Percentiles rank a stretch among this genome's conserved stretches.
These are phyloP conservation scores for Globisporangium polare DNA, from an alignment of 352 stramenopile genomes.

Conservation along the genomic window DNA sequence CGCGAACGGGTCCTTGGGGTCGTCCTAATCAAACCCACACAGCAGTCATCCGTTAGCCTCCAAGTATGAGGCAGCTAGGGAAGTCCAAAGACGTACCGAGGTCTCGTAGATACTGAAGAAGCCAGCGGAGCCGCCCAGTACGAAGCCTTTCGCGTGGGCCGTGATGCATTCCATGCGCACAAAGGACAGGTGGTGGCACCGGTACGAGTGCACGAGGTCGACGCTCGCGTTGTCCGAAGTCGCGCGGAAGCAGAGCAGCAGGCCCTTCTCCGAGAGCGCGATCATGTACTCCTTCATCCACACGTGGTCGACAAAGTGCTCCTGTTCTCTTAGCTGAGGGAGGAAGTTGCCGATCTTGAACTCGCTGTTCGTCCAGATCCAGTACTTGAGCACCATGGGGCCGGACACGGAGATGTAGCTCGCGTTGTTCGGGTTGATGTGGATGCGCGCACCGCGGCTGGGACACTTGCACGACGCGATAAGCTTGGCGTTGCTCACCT, in stretches of 20 bases:
- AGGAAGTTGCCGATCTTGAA: slow-evolving; percentile 81
- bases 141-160: slow-evolving; percentile 65
- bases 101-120: slow-evolving; percentile 78
- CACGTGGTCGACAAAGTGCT: slow-evolving; percentile 80
- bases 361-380: slow-evolving; percentile 71
- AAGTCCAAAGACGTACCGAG: slow-evolving; percentile 30
- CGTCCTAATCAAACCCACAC: slow-evolving; percentile 38
- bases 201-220: slow-evolving; percentile 63
- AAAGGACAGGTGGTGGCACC: slow-evolving; percentile 61
- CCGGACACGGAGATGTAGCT: slow-evolving; percentile 78
- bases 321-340: slow-evolving; percentile 65
- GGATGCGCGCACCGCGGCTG: slow-evolving; percentile 57
- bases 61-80: neutral
- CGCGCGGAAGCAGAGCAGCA: slow-evolving; percentile 62
- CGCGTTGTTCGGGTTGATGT: slow-evolving; percentile 60
- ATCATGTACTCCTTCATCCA: slow-evolving; percentile 76
- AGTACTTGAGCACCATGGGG: slow-evolving; percentile 74
- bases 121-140: slow-evolving; percentile 59
- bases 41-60: neutral
- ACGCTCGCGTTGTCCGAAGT: slow-evolving; percentile 43
- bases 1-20: slow-evolving; percentile 72
- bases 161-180: slow-evolving; percentile 72
- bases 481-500: slow-evolving; percentile 73
- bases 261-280: slow-evolving; percentile 57
- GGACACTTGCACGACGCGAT: slow-evolving; percentile 66